Base-by-base conservation (phyloP, 2,329 filamentous ascomycete genomes). In the Phoma sp. region DNA sequence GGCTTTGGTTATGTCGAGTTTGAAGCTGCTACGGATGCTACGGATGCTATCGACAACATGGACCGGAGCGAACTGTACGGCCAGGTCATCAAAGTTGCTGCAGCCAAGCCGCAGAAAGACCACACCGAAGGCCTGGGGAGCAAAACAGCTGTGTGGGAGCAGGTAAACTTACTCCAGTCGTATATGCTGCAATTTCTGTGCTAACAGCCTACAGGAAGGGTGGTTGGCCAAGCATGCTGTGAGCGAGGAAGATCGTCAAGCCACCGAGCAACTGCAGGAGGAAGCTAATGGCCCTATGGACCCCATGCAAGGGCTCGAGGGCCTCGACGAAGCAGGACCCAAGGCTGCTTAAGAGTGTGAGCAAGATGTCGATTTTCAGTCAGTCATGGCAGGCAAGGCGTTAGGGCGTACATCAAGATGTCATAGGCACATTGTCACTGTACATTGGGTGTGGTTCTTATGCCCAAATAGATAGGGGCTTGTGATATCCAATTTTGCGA, bases 21-120 rank as follows among this genome's bases (percentile, higher is more conserved):
- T 71, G 92, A 97, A 68, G 85, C 92, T 53, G 83, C 87, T 12
- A 85, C 88, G 53, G 95, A 99, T 77, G 94, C 93, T 25, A 88
- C 88, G 70, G 94, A 98, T 77, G 95, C 95, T 45, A 96, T 99
- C 74, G 92, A 98, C 82, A 99, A 99, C 74, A 98, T 99, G 94
- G 92, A 99, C 73, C 92, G 96, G 74, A 90, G 93, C 57, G 94
- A 98, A 78, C 85, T 99, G 40, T 98, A 94, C 73, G 96, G 95
- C 10, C 86, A 91, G 56, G 88, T 95, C 13, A 89, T 99, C 74
- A 96, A 93, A 75, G 94, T 98, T 46, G 93, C 92, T 39, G 85
- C 89, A 51, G 96, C 96, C 38, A 99, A 96, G 76, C 87, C 91
- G 29, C 92, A 95, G 60, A 97, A 96, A 81, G 91, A 91, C 67